Percentiles rank a stretch among this genome's conserved stretches.
Conservation (phyloP, 768 basidiomycete genomes). For the Piloderma croceum region DNA sequence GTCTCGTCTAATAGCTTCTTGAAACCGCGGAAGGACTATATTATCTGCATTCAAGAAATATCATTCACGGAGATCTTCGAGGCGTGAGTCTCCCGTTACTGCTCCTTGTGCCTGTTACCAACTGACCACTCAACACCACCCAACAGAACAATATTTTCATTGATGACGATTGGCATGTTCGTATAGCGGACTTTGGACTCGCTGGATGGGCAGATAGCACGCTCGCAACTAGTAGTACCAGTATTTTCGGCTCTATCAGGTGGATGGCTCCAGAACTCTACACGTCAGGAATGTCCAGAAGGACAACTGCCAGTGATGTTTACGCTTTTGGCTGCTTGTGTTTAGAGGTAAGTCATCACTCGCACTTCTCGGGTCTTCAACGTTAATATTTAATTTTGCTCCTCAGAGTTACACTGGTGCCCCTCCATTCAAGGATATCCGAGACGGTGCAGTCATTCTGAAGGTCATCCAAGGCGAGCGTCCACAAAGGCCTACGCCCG, state of each 20-base stretch:
- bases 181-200: slow-evolving; percentile 12
- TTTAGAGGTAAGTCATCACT: slow-evolving; percentile 20
- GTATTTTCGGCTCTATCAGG: slow-evolving; percentile 21
- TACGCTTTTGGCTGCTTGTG: slow-evolving; percentile 32
- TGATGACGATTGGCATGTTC: slow-evolving; percentile 4
- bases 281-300: slow-evolving; percentile 21
- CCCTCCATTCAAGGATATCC: slow-evolving; percentile 16
- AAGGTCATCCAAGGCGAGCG: slow-evolving; percentile 15
- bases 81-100: neutral
- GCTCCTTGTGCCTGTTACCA: neutral
- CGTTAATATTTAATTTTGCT: neutral
- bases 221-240: slow-evolving; percentile 16
- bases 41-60: slow-evolving; percentile 2
- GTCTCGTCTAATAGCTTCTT: neutral
- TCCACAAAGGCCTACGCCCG: slow-evolving; percentile 9
- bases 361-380: neutral
- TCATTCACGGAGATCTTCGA: slow-evolving; percentile 3
- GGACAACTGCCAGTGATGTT: slow-evolving; percentile 27
- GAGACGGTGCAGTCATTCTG: slow-evolving; percentile 17
- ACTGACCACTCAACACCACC: no score
- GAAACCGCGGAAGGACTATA: neutral
- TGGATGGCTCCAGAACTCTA: slow-evolving; percentile 35
- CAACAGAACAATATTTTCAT: slow-evolving; percentile 9
- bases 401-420: slow-evolving; percentile 15
- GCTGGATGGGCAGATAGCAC: neutral